phyloP scores from a whole-genome alignment of 2,329 filamentous ascomycete genomes.

The Diaporthe australafricana region DNA sequence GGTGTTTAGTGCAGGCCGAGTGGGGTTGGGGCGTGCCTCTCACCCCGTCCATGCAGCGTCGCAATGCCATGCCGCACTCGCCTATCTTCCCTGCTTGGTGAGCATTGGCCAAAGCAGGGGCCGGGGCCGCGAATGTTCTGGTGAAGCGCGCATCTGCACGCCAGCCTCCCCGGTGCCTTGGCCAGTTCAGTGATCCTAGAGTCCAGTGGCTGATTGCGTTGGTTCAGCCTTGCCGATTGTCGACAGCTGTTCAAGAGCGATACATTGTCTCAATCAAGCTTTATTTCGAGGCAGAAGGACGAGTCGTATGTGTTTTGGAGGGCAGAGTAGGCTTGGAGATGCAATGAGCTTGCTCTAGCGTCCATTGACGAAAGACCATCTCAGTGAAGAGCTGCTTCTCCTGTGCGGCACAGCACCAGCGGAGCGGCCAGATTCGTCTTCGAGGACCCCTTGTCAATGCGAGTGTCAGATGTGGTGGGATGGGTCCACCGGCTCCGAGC shows the following conservation, averaged over 20 bases:
- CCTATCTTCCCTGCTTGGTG: slow-evolving; percentile 19
- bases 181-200: slow-evolving; percentile 15
- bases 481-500: slow-evolving; percentile 22
- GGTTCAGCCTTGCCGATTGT: slow-evolving; percentile 33
- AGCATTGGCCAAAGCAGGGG: slow-evolving; percentile 31
- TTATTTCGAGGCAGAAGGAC: background rate
- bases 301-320: background rate
- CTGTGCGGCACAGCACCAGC: slow-evolving; percentile 31
- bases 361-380: slow-evolving; percentile 4
- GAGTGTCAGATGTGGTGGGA: slow-evolving; percentile 36
- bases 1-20: slow-evolving; percentile 16
- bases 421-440: slow-evolving; percentile 22
- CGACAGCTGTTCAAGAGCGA: background rate
- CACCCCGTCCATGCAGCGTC: slow-evolving; percentile 31
- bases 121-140: slow-evolving; percentile 14
- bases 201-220: slow-evolving; percentile 15
- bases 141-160: slow-evolving; percentile 29
- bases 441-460: slow-evolving; percentile 32
- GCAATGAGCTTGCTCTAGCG: background rate
- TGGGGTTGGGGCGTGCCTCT: slow-evolving; percentile 1
- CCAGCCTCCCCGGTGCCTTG: slow-evolving; percentile 29
- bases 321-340: background rate
- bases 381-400: background rate
- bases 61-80: slow-evolving; percentile 33
- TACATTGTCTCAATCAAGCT: background rate